phyloP scores from a whole-genome alignment of 768 basidiomycete genomes.

The Tricholoma matsutake region DNA sequence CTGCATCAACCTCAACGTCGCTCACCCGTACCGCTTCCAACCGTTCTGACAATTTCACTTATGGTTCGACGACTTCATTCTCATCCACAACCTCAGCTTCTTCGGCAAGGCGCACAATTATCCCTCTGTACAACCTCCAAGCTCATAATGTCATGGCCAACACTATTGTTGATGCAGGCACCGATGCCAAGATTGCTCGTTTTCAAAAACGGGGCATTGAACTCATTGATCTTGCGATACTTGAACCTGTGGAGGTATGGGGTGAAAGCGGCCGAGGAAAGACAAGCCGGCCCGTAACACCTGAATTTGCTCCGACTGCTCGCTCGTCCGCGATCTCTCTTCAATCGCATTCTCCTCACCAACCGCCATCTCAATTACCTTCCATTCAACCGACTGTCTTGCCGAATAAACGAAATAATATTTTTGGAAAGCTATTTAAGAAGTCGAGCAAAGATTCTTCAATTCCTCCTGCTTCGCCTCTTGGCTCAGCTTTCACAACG shows the following conservation, averaged over 20 bases:
- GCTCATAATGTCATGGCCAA: conserved; percentile 89
- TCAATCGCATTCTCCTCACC: conserved; percentile 3
- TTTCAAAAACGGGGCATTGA: conserved; percentile 74
- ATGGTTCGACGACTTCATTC: conserved; percentile 39
- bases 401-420: conserved; percentile 49
- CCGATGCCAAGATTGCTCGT: conserved; percentile 80
- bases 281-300: conserved; percentile 24
- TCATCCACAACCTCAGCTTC: conserved; percentile 37
- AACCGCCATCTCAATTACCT: conserved; percentile 5
- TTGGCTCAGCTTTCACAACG: conserved; percentile 22
- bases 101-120: conserved; percentile 67
- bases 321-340: conserved; percentile 19
- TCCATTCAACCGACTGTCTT: conserved; percentile 3
- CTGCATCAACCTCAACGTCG: conserved; percentile 16
- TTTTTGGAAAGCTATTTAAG: conserved; percentile 75
- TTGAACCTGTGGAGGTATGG: conserved; percentile 82
- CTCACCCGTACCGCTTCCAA: conserved; percentile 54
- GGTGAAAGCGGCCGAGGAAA: conserved; percentile 31
- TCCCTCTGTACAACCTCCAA: conserved; percentile 83
- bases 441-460: conserved; percentile 28
- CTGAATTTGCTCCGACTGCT: conserved; percentile 14
- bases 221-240: conserved; percentile 69
- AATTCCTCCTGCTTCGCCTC: conserved; percentile 25
- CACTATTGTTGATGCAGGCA: conserved; percentile 83
- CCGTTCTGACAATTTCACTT: conserved; percentile 47